A percentile compares a stretch with the other conserved stretches of the same genome.
Conservation (phyloP, 2,329 filamentous ascomycete genomes). For the Davidsoniella virescens region DNA sequence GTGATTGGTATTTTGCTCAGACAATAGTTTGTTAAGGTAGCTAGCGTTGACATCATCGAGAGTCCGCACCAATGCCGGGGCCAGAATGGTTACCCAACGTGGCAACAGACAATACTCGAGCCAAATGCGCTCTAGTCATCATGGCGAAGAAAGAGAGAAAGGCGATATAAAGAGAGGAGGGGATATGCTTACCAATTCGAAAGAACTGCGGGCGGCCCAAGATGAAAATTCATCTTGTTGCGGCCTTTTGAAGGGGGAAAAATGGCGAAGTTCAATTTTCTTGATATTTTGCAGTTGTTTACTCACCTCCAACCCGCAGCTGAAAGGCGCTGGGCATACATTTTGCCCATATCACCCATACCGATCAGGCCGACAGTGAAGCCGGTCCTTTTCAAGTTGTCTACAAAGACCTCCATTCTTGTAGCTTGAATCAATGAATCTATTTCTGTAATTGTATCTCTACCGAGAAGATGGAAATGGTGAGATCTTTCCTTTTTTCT, state of each 20-base stretch:
- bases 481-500: background rate
- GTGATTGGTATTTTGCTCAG: conserved; percentile 39
- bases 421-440: background rate
- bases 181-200: conserved; percentile 24
- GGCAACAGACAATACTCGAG: conserved; percentile 76
- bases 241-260: conserved; percentile 3
- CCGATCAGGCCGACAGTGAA: conserved; percentile 88
- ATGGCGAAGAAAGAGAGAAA: conserved; percentile 29
- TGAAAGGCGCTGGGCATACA: conserved; percentile 84
- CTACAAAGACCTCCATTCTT: conserved; percentile 5
- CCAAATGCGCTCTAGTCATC: conserved; percentile 99
- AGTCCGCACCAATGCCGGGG: conserved; percentile 40
- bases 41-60: conserved; percentile 99
- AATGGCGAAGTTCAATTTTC: background rate
- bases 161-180: conserved; percentile 2
- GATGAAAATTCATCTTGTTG: no score
- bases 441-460: background rate
- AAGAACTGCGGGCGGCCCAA: conserved; percentile 12
- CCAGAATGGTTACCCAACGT: conserved; percentile 61
- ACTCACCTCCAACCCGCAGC: conserved; percentile 86
- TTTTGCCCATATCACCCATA: conserved; percentile 98
- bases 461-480: background rate
- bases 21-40: conserved; percentile 76
- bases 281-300: background rate
- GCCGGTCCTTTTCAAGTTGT: conserved; percentile 34